A percentile compares a stretch with the other conserved stretches of the same genome.
phyloP scores from a whole-genome alignment of 148 eudicot species.

The Dianthus caryophyllus region DNA sequence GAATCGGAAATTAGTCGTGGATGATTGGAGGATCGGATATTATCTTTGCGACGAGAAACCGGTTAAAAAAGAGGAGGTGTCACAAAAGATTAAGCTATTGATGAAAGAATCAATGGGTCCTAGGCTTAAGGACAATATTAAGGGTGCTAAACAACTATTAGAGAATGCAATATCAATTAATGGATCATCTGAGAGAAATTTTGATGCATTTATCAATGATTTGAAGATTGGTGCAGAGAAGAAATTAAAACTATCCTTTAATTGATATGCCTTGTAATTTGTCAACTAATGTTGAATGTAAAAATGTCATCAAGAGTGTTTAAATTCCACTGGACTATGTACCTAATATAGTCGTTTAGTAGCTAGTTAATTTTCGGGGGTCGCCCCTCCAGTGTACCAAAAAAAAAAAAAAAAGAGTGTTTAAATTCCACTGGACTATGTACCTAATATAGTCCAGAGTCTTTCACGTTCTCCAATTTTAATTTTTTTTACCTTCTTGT shows the following conservation, averaged over 20 bases:
- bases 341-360: too few relatives aligned
- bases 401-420: too few relatives aligned
- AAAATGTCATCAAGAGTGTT: too few relatives aligned
- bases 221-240: constrained; percentile 1
- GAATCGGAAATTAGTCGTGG: constrained; percentile 26
- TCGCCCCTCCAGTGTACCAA: too few relatives aligned
- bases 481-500: too few relatives aligned
- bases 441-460: too few relatives aligned
- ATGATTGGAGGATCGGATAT: constrained; percentile 29
- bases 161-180: constrained; percentile 1
- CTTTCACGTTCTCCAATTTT: too few relatives aligned
- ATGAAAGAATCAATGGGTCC: constrained; percentile 3
- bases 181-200: constrained; percentile 23
- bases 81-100: constrained; percentile 5
- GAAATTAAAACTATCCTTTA: background rate
- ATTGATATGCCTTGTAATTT: too few relatives aligned
- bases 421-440: too few relatives aligned
- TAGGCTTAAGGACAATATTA: constrained; percentile 16
- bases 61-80: constrained; percentile 20
- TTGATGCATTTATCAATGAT: constrained; percentile 22
- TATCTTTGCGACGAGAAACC: constrained; percentile 21
- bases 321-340: too few relatives aligned
- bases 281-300: too few relatives aligned
- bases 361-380: too few relatives aligned
- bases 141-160: constrained; percentile 13